Percentiles rank a stretch among this genome's conserved stretches.
phyloP scores from a whole-genome alignment of 805 yeast species.

The Zygoascus flipseniorum region DNA sequence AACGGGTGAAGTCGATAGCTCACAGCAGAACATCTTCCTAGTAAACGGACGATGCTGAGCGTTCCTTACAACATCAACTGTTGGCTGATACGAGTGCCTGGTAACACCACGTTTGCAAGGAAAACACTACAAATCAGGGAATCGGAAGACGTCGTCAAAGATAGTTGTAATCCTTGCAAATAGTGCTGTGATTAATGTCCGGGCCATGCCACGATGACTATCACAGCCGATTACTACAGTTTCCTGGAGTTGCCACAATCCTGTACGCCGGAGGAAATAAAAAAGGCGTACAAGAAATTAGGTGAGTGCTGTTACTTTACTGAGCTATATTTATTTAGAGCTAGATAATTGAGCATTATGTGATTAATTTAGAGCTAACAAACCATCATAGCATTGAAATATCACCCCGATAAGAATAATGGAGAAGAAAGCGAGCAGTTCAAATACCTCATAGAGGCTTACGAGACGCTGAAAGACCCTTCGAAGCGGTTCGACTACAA shows the following conservation, averaged over 20 bases:
- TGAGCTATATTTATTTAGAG: background rate
- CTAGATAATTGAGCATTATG: background rate
- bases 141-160: too few relatives aligned
- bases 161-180: background rate
- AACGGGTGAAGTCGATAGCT: too few relatives aligned
- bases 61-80: too few relatives aligned
- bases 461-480: slow-evolving; percentile 25
- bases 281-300: slow-evolving; percentile 33
- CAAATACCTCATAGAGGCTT: slow-evolving; percentile 28
- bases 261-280: slow-evolving; percentile 24
- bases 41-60: too few relatives aligned
- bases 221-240: slow-evolving; percentile 21
- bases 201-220: background rate
- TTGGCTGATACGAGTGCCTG: too few relatives aligned
- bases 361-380: background rate
- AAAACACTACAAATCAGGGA: too few relatives aligned
- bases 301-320: slow-evolving; percentile 18
- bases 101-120: too few relatives aligned
- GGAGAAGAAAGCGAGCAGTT: slow-evolving; percentile 27
- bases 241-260: slow-evolving; percentile 22
- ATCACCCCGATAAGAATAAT: slow-evolving; percentile 40
- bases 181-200: background rate
- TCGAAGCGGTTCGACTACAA: slow-evolving; percentile 26
- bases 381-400: slow-evolving; percentile 22
- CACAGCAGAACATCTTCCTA: too few relatives aligned